Evolutionary conservation across 768 basidiomycete genomes (phyloP).

Genomic region (Baorangia bicolor): DNA sequence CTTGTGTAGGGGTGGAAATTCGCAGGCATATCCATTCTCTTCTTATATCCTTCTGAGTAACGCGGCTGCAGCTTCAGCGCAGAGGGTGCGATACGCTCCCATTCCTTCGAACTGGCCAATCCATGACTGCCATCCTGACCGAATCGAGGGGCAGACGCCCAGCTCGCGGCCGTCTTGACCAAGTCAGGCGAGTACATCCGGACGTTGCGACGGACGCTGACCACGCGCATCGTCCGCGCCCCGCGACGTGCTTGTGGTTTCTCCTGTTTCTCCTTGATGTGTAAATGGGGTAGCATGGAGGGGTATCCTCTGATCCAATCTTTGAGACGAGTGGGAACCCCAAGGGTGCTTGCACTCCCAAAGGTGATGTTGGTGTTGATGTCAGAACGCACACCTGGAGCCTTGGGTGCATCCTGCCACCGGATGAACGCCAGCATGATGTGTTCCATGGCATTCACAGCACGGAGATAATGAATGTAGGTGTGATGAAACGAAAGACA

Average conservation of each 20-base stretch:
- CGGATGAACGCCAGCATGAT: slow-evolving; percentile 88
- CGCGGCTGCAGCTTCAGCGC: slow-evolving; percentile 60
- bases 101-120: slow-evolving; percentile 65
- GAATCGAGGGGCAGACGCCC: slow-evolving; percentile 40
- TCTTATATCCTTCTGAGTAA: slow-evolving; percentile 75
- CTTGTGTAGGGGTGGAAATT: slow-evolving; percentile 54
- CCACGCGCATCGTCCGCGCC: slow-evolving; percentile 72
- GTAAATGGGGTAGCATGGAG: slow-evolving; percentile 65
- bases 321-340: slow-evolving; percentile 82
- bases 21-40: slow-evolving; percentile 67
- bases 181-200: slow-evolving; percentile 87
- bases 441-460: slow-evolving; percentile 89
- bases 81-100: slow-evolving; percentile 68
- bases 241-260: slow-evolving; percentile 71
- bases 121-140: slow-evolving; percentile 27
- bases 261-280: slow-evolving; percentile 44
- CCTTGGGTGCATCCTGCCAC: slow-evolving; percentile 63
- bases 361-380: slow-evolving; percentile 36
- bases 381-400: slow-evolving; percentile 26
- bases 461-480: slow-evolving; percentile 72
- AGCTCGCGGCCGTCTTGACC: slow-evolving; percentile 59
- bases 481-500: slow-evolving; percentile 53
- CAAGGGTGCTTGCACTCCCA: slow-evolving; percentile 56
- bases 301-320: slow-evolving; percentile 93
- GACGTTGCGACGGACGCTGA: slow-evolving; percentile 77